Evolutionary conservation across 164 flowering plant species (phyloP), one percentile per base, ranked within the genome.

Genomic region (Aristolochia californica): DNA sequence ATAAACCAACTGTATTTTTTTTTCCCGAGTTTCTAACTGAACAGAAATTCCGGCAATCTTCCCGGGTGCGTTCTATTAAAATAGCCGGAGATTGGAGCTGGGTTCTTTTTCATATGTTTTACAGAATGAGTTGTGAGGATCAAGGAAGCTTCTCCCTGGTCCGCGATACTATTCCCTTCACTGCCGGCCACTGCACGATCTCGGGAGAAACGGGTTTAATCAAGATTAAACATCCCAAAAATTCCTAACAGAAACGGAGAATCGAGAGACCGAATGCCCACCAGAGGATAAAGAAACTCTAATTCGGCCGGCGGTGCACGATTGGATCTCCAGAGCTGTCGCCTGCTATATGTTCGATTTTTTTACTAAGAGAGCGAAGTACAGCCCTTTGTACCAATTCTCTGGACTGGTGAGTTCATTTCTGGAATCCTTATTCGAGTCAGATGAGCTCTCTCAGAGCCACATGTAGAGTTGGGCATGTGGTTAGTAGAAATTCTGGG

Each of bases 111-210:
- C n/a, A 17, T 1, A 49, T 20, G 24, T 22, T 13, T 50, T n/a
- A 10, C 26, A 5, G 14, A 50, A 50, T 20, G 23, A 50, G 54
- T 26, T 50, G 54, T 34, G 40, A 34, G 40, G 10, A 34, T 34
- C 40, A 8, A 12, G 40, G 40, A 34, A 34, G 40, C 1, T 34
- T 34, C 40, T 34, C 7, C 40, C 40, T 9, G 40, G 40, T 22
- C 24, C 12, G 23, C 26, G 27, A 50, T 50, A 21, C 21, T 21
- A 49, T 49, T 49, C 53, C 22, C 12, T 49, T 24, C 54, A 15
- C 17, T 38, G 47, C 47, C 44, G 45, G 47, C 59, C 59, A 40
- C 14, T 43, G 59, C 47, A 34, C 47, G 45, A 43, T 43, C 47
- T 56, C 25, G 30, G 40, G 10, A 34, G 40, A 34, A 26, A 15